Percentiles rank a stretch among this genome's conserved stretches.
These are phyloP conservation scores for Cardiosporidium cionae DNA, from an alignment of 169 alveolate genomes.

Conservation along the genomic window DNA sequence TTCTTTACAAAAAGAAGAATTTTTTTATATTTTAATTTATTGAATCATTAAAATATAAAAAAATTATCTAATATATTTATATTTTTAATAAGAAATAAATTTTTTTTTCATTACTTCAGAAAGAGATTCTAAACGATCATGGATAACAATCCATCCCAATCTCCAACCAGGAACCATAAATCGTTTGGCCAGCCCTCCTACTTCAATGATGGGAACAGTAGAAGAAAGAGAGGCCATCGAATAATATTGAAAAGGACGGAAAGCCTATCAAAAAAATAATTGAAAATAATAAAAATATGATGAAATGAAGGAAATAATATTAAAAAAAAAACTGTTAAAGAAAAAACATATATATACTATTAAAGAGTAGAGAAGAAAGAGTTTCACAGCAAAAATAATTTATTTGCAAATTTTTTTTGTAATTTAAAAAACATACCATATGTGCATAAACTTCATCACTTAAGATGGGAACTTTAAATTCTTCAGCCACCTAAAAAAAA, in stretches of 20 bases:
- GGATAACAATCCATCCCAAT: conserved; percentile 41
- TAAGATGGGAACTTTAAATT: conserved; percentile 43
- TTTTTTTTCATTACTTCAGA: conserved; percentile 6
- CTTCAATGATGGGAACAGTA: conserved; percentile 37
- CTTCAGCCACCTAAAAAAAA: conserved; percentile 41
- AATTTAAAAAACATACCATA: too few relatives aligned
- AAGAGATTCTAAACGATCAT: conserved; percentile 25
- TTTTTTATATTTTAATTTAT: background rate
- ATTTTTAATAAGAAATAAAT: too few relatives aligned
- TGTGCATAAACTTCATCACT: conserved; percentile 65
- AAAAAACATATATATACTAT: too few relatives aligned
- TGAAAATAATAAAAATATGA: background rate
- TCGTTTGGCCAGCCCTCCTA: conserved; percentile 40
- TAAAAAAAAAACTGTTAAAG: too few relatives aligned
- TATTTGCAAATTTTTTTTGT: too few relatives aligned
- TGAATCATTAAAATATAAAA: background rate
- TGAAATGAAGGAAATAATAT: background rate
- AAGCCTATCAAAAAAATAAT: background rate
- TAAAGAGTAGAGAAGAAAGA: too few relatives aligned
- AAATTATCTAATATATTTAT: background rate
- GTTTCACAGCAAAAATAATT: too few relatives aligned
- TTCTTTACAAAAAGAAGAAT: too few relatives aligned
- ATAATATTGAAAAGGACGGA: background rate
- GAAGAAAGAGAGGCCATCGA: conserved; percentile 23
- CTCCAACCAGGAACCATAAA: conserved; percentile 52